phyloP scores from a whole-genome alignment of 306 rosid species.

The Chamaecrista fasciculata region DNA sequence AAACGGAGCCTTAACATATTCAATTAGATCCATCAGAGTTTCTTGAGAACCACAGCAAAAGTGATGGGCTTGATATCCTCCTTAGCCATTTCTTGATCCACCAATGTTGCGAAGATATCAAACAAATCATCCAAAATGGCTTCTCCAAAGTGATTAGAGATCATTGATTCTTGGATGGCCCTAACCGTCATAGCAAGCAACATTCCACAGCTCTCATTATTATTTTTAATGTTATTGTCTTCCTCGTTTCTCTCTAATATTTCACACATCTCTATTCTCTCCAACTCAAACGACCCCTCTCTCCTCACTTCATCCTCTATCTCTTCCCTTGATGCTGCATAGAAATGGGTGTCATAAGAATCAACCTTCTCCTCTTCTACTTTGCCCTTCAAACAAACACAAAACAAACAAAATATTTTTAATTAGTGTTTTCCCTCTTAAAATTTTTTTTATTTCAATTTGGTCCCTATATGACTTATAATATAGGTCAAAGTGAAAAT shows the following conservation, averaged over 20 bases:
- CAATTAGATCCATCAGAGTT: constrained; percentile 18
- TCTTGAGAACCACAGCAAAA: constrained; percentile 60
- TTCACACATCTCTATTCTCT: constrained; percentile 59
- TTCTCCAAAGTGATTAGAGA: constrained; percentile 73
- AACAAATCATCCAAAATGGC: constrained; percentile 63
- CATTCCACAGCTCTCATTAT: constrained; percentile 52
- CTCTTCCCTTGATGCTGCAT: constrained; percentile 82
- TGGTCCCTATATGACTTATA: too few relatives aligned
- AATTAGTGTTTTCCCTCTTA: too few relatives aligned
- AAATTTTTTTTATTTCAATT: too few relatives aligned
- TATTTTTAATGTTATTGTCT: too few relatives aligned
- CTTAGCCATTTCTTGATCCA: constrained; percentile 55
- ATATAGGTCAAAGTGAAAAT: too few relatives aligned
- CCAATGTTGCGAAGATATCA: constrained; percentile 49
- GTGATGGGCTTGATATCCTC: constrained; percentile 64
- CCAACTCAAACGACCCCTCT: constrained; percentile 71
- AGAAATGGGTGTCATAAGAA: constrained; percentile 84
- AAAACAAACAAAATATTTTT: too few relatives aligned
- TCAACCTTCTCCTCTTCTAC: constrained; percentile 67
- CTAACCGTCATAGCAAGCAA: constrained; percentile 71
- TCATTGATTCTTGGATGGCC: constrained; percentile 88
- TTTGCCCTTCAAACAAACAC: constrained; percentile 44
- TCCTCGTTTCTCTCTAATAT: constrained; percentile 36
- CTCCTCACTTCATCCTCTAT: constrained; percentile 65
- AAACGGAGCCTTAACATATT: too few relatives aligned